A percentile compares a stretch with the other conserved stretches of the same genome.
phyloP scores from a whole-genome alignment of 208 protist species.

The Leishmania gerbilli region DNA sequence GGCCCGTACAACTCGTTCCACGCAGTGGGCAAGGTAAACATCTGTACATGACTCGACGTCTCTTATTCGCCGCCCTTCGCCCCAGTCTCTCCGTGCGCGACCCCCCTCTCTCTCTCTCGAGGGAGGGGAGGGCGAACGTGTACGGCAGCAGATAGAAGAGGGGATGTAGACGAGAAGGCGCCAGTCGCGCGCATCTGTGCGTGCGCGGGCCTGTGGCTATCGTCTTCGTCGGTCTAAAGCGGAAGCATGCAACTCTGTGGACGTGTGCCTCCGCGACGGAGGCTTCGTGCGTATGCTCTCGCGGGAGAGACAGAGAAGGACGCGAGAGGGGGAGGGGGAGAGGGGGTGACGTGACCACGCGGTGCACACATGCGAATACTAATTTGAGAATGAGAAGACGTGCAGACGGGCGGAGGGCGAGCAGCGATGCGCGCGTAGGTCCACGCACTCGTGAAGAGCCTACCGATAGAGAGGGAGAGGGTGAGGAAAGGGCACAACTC shows the following conservation, averaged over 20 bases:
- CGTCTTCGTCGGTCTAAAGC: background rate
- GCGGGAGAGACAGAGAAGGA: background rate
- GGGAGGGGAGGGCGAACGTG: background rate
- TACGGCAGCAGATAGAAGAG: background rate
- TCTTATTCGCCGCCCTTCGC: background rate
- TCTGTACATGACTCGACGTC: background rate
- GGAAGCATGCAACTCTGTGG: background rate
- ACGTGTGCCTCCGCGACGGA: background rate
- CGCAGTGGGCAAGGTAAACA: conserved; percentile 18
- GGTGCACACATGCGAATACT: background rate
- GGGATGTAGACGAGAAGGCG: background rate
- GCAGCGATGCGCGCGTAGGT: too few relatives aligned
- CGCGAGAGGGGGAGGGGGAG: background rate
- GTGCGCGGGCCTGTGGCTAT: background rate
- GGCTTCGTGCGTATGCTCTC: background rate
- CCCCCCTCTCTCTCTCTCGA: too few relatives aligned
- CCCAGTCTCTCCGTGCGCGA: too few relatives aligned
- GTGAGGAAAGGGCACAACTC: too few relatives aligned
- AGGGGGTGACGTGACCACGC: background rate
- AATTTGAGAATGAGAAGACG: background rate
- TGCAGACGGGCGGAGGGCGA: background rate
- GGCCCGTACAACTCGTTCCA: conserved; percentile 13
- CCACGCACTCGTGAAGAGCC: too few relatives aligned
- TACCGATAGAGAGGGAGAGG: too few relatives aligned
- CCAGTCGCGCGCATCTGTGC: background rate